Evolutionary conservation across 805 yeast species (phyloP).

Genomic region (Priceomyces medius): DNA sequence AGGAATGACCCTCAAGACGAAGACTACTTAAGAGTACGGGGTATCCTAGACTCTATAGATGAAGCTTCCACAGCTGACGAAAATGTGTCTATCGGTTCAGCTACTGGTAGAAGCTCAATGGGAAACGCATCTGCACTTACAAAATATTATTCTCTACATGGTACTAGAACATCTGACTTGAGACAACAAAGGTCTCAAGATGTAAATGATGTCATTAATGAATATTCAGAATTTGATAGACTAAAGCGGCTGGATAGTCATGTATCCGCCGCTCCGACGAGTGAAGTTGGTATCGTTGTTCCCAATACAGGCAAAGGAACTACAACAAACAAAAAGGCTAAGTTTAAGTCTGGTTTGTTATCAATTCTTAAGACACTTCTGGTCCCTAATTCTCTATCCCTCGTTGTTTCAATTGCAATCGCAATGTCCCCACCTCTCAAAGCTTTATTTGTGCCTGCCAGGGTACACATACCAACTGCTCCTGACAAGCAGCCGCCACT

Average conservation of each 20-base stretch:
- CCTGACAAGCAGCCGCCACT: conserved; percentile 86
- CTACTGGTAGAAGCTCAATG: neutral
- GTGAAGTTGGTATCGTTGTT: conserved; percentile 19
- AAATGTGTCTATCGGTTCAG: neutral
- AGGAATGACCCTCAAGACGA: neutral
- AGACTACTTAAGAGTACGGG: neutral
- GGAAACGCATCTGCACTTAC: conserved; percentile 2
- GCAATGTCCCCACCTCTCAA: conserved; percentile 88
- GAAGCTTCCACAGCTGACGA: neutral
- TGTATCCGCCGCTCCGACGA: conserved; percentile 19
- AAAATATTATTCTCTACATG: conserved; percentile 14
- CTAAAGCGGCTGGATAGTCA: conserved; percentile 20
- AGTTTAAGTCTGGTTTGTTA: conserved; percentile 4
- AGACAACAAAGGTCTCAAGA: conserved; percentile 31
- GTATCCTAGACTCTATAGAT: neutral
- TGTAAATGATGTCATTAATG: conserved; percentile 40
- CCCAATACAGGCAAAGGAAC: neutral
- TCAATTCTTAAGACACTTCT: conserved; percentile 47
- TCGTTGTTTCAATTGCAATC: conserved; percentile 62
- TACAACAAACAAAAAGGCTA: neutral
- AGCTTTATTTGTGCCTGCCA: conserved; percentile 45
- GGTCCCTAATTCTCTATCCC: conserved; percentile 71
- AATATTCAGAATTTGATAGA: conserved; percentile 47
- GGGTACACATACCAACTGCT: conserved; percentile 57
- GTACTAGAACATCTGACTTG: conserved; percentile 22